Evolutionary conservation across 257 asterid genomes (phyloP).

Genomic region (Gynochthodes officinalis): DNA sequence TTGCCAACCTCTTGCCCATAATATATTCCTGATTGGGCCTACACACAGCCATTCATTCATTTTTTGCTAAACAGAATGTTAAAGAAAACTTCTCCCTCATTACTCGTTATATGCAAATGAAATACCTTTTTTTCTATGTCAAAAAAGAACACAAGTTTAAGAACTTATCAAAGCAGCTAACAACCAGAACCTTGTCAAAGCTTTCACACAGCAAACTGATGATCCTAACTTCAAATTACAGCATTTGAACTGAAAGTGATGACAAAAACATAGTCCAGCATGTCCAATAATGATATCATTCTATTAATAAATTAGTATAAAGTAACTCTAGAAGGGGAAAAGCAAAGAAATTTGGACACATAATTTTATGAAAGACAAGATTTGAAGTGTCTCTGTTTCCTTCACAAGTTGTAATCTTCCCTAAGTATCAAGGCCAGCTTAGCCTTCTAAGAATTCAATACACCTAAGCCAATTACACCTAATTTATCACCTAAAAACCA

Average conservation of each 20-base stretch:
- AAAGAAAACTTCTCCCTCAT: slow-evolving; percentile 23
- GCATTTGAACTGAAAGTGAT: neutral
- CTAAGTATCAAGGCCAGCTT: neutral
- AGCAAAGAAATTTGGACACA: neutral
- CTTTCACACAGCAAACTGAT: neutral
- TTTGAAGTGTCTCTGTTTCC: neutral
- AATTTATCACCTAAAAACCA: neutral
- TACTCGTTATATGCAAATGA: slow-evolving; percentile 10
- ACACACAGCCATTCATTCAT: slow-evolving; percentile 46
- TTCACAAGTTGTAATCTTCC: neutral
- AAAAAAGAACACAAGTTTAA: neutral
- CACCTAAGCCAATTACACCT: neutral
- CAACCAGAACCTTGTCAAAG: neutral
- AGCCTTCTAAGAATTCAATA: neutral
- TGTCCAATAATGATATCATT: neutral
- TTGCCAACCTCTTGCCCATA: slow-evolving; percentile 49
- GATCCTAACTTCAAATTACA: neutral
- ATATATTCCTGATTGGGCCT: slow-evolving; percentile 52
- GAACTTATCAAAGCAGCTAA: neutral
- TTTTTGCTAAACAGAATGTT: slow-evolving; percentile 19
- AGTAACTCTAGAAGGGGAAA: neutral
- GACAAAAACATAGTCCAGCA: neutral
- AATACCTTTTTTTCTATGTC: neutral
- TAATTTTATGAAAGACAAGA: neutral
- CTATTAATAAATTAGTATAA: neutral